phyloP scores from a whole-genome alignment of 2,329 filamentous ascomycete species.

The Ophiostoma piceae region DNA sequence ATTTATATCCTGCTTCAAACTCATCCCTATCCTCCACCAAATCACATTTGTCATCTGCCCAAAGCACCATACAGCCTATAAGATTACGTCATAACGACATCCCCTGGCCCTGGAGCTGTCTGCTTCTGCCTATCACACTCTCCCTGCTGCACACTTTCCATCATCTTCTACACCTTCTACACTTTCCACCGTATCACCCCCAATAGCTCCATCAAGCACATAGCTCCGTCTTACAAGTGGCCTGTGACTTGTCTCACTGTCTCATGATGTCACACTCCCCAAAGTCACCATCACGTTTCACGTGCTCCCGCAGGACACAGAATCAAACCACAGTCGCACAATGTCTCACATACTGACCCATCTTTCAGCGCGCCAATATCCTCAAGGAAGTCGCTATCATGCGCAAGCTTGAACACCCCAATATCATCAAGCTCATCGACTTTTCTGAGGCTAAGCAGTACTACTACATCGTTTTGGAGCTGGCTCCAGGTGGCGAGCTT shows the following conservation, averaged over 20 bases:
- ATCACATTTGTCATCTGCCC: slow-evolving; percentile 5
- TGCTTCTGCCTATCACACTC: neutral
- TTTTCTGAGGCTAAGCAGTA: slow-evolving; percentile 92
- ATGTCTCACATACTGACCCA: neutral
- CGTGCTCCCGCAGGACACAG: neutral
- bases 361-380: slow-evolving; percentile 82
- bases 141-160: neutral
- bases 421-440: slow-evolving; percentile 88
- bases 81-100: neutral
- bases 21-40: neutral
- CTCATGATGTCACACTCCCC: slow-evolving; percentile 1
- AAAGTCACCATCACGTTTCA: neutral
- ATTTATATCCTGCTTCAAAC: neutral
- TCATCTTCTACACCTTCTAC: neutral
- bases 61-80: neutral
- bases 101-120: neutral
- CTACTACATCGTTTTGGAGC: slow-evolving; percentile 94
- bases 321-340: neutral
- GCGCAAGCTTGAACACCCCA: slow-evolving; percentile 92
- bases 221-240: neutral
- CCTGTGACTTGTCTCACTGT: slow-evolving; percentile 20
- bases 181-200: neutral
- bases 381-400: slow-evolving; percentile 99
- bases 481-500: slow-evolving; percentile 90
- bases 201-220: neutral